Evolutionary conservation across 768 basidiomycete genomes (phyloP).

Genomic region (Russula vinacea): DNA sequence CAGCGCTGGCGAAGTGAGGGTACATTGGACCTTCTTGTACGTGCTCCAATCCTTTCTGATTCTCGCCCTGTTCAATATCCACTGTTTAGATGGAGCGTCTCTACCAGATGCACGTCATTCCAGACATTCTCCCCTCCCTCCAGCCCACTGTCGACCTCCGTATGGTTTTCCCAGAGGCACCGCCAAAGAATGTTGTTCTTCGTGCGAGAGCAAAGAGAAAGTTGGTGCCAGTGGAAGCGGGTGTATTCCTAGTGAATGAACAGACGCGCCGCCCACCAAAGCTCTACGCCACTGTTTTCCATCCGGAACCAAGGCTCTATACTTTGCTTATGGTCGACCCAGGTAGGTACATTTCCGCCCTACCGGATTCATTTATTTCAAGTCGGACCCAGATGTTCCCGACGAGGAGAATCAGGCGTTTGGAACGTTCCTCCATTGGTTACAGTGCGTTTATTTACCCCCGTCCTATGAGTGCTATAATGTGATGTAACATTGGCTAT

Average conservation of each 20-base stretch:
- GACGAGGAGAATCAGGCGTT: conserved; percentile 61
- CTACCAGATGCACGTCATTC: conserved; percentile 86
- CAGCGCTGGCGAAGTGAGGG: conserved; percentile 85
- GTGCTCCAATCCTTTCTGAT: conserved; percentile 30
- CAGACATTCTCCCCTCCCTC: conserved; percentile 74
- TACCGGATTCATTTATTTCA: conserved; percentile 2
- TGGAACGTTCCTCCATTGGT: conserved; percentile 79
- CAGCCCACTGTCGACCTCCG: conserved; percentile 74
- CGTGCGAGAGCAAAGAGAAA: conserved; percentile 33
- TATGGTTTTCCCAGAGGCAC: conserved; percentile 50
- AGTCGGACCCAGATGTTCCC: conserved; percentile 65
- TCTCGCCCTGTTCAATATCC: not conserved
- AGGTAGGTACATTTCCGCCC: conserved; percentile 44
- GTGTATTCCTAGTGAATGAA: conserved; percentile 60
- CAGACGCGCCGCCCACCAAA: conserved; percentile 69
- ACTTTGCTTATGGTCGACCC: conserved; percentile 88
- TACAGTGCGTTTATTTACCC: conserved; percentile 50
- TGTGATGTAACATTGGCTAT: conserved; percentile 20
- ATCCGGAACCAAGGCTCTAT: conserved; percentile 75
- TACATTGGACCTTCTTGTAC: conserved; percentile 75
- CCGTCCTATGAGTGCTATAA: conserved; percentile 23
- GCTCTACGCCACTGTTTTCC: conserved; percentile 74
- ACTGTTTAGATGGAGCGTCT: conserved; percentile 80
- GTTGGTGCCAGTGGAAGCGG: conserved; percentile 60
- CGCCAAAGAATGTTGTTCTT: conserved; percentile 34